phyloP scores from a whole-genome alignment of 257 asterid genomes.

The Ocimum tenuiflorum region DNA sequence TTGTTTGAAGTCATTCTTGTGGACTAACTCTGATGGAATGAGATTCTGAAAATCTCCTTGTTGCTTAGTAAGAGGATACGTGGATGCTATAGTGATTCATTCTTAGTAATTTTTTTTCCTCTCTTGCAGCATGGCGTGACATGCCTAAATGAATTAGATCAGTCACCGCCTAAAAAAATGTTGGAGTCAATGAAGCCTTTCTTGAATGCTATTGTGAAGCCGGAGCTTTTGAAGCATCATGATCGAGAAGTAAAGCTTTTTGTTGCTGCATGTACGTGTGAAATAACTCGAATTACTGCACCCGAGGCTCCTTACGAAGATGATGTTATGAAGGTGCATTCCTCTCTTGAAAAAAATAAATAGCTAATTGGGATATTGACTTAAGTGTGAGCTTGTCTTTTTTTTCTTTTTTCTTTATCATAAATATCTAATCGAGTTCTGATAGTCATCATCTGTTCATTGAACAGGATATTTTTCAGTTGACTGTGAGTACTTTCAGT shows the following conservation, averaged over 20 bases:
- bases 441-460: conserved; percentile 23
- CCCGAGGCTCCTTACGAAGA: conserved; percentile 93
- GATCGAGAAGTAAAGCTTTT: conserved; percentile 88
- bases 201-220: conserved; percentile 62
- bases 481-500: conserved; percentile 83
- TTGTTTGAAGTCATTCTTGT: background rate
- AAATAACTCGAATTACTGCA: conserved; percentile 94
- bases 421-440: conserved; percentile 11
- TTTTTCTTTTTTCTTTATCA: too few relatives aligned
- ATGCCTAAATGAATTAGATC: conserved; percentile 81
- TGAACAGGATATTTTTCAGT: conserved; percentile 79
- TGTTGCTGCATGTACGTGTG: conserved; percentile 92
- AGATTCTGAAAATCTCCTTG: conserved; percentile 6
- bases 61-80: conserved; percentile 11
- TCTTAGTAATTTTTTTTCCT: background rate
- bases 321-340: conserved; percentile 68
- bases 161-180: conserved; percentile 67
- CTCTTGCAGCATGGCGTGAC: conserved; percentile 80
- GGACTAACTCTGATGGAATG: background rate
- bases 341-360: conserved; percentile 10
- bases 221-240: conserved; percentile 86
- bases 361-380: conserved; percentile 13
- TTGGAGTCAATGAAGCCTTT: conserved; percentile 82
- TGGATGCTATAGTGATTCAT: conserved; percentile 14
- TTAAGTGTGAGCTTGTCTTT: conserved; percentile 10